Evolutionary conservation across 257 asterid genomes (phyloP), one percentile per base, ranked within the genome.

Genomic region (Anisodus tanguticus): DNA sequence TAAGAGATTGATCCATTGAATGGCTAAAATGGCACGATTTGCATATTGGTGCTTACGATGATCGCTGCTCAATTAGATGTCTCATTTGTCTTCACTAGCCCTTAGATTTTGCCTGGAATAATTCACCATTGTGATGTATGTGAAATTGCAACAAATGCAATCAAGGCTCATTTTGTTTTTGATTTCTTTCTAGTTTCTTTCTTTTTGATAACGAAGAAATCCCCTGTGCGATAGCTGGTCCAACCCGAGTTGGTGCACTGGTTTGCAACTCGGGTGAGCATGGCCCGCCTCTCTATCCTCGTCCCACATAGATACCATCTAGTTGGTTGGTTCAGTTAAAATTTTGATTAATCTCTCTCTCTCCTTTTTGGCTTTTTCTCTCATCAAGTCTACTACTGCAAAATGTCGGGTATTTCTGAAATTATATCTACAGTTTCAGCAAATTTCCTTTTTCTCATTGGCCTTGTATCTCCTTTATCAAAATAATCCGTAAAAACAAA

Each of bases 91-190:
- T 69, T 69, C 19, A 22, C 64, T 77, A 74, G 8, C 64, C 45
- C 64, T 53, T 77, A 51, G 49, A 26, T 77, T 77, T 77, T 13
- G 81, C 64, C 49, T 51, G 64, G 15, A 76, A 59, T 76, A 47
- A 26, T 53, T 3, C 47, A 53, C 64, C 58, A 26, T 19, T 49
- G 16, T 77, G 81, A 53, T 15, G 49, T 77, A 47, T 31, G 26
- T 7, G 49, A 26, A 77, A 77, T 45, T 31, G 35, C 35, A 31
- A 31, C 35, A 31, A 31, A 31, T 77, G 64, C 64, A 77, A 77
- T 53, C 26, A 26, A 77, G 22, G 64, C 47, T 31, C 63, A 8
- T 77, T 77, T 76, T 51, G 47, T 49, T 72, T 72, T 76, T 51
- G 15, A 76, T 76, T 76, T 26, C 22, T 76, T 76, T 47, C 80